phyloP scores from a whole-genome alignment of 148 eudicot genomes.

The Camellia sinensis region DNA sequence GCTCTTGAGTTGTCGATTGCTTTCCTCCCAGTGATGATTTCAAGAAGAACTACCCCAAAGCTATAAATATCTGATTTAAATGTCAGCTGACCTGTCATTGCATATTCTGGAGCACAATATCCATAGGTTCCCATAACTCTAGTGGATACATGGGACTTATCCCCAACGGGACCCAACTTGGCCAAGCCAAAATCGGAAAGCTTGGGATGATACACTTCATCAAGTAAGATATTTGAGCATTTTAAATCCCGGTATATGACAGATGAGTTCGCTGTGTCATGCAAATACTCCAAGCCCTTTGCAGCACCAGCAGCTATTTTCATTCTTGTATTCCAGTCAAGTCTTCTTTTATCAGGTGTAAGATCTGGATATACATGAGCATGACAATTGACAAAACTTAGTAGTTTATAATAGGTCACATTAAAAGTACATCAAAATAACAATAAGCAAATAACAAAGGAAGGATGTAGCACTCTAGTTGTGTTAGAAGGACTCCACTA shows the following conservation, averaged over 20 bases:
- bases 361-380: constrained; percentile 30
- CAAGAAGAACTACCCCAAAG: constrained; percentile 16
- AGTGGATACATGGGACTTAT: constrained; percentile 15
- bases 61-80: constrained; percentile 63
- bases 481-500: too few species aligned
- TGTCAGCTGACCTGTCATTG: constrained; percentile 27
- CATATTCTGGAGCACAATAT: too few species aligned
- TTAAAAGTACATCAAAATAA: too few species aligned
- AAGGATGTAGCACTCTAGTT: too few species aligned
- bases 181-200: constrained; percentile 25
- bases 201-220: constrained; percentile 17
- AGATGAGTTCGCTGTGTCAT: constrained; percentile 49
- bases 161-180: constrained; percentile 67
- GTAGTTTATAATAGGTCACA: neutral
- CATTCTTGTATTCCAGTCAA: constrained; percentile 47
- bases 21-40: constrained; percentile 56
- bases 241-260: too few species aligned
- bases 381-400: neutral
- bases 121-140: too few species aligned
- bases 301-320: constrained; percentile 46
- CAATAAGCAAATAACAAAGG: too few species aligned
- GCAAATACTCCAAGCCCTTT: constrained; percentile 61
- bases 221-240: constrained; percentile 44
- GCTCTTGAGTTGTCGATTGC: constrained; percentile 52
- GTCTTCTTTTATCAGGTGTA: constrained; percentile 44